Evolutionary conservation across 2,329 filamentous ascomycete genomes (phyloP).

Genomic region (Nigrograna mackinnonii): DNA sequence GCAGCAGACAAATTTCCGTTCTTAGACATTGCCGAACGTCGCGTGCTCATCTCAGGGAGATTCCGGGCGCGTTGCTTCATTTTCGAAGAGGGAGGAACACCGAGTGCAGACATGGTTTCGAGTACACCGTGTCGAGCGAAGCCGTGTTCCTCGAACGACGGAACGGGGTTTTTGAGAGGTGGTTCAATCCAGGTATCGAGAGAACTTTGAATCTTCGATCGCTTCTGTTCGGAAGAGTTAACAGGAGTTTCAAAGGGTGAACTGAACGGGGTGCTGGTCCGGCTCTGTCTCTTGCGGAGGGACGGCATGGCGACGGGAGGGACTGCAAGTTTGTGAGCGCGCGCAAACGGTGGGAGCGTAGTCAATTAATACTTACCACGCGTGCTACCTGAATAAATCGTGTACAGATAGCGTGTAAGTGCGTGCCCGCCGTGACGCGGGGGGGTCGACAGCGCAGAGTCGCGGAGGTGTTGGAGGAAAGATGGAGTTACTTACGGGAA

Average conservation of each 20-base stretch:
- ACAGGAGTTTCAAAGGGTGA: conserved; percentile 29
- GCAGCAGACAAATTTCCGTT: conserved; percentile 42
- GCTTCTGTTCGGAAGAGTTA: conserved; percentile 22
- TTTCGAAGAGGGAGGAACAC: conserved; percentile 67
- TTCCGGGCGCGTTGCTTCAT: conserved; percentile 60
- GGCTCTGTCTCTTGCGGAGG: conserved; percentile 35
- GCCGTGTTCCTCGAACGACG: conserved; percentile 79
- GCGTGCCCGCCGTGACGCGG: conserved; percentile 30
- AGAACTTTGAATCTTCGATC: conserved; percentile 39
- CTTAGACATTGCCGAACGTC: conserved; percentile 45
- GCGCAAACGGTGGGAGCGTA: conserved; percentile 14
- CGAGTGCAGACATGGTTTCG: conserved; percentile 82
- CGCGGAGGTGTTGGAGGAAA: conserved; percentile 18
- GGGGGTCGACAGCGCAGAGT: too few species aligned
- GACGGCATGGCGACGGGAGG: conserved; percentile 37
- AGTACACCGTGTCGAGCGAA: conserved; percentile 76
- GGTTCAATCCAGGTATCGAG: conserved; percentile 62
- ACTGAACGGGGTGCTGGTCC: conserved; percentile 18
- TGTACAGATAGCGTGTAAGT: conserved; percentile 28
- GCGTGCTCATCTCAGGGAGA: conserved; percentile 38
- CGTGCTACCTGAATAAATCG: conserved; percentile 29
- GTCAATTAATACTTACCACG: conserved; percentile 30
- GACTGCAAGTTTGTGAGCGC: conserved; percentile 36
- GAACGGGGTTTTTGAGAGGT: conserved; percentile 53
- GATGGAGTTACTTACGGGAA: conserved; percentile 15